phyloP scores from a whole-genome alignment of 257 asterid genomes.

The Nyctanthes arbortristis region DNA sequence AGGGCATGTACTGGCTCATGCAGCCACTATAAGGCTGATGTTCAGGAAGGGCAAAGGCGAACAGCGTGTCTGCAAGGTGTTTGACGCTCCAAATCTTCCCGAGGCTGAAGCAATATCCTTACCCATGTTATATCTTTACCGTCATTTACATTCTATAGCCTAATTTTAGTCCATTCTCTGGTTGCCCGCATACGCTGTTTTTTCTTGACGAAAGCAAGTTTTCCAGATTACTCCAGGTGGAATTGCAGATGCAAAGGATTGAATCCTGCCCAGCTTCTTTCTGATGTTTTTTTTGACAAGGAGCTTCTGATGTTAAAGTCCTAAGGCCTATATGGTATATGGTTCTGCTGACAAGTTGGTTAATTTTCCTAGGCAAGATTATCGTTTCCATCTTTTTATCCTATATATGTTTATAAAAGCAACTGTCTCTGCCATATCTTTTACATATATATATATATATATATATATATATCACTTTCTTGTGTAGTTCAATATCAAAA shows the following conservation, averaged over 20 bases:
- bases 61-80: constrained; percentile 98
- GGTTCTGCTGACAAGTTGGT: background rate
- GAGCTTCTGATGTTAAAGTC: background rate
- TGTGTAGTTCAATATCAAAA: background rate
- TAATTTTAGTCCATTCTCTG: too few species aligned
- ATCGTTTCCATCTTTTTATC: background rate
- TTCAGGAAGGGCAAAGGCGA: constrained; percentile 99
- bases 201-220: constrained; percentile 60
- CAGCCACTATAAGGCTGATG: constrained; percentile 94
- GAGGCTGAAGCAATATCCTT: constrained; percentile 99
- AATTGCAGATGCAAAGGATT: constrained; percentile 95
- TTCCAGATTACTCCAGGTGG: constrained; percentile 98
- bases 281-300: too few species aligned
- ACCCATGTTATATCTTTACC: background rate
- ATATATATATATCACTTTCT: too few species aligned
- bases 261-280: constrained; percentile 22
- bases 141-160: too few species aligned
- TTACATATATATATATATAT: background rate
- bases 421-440: background rate
- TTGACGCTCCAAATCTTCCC: constrained; percentile 98
- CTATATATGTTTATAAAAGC: background rate
- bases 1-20: constrained; percentile 97
- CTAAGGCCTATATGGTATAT: too few species aligned
- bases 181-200: too few species aligned
- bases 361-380: background rate